phyloP scores from a whole-genome alignment of 345 rosid genomes.

The Populus davidiana region DNA sequence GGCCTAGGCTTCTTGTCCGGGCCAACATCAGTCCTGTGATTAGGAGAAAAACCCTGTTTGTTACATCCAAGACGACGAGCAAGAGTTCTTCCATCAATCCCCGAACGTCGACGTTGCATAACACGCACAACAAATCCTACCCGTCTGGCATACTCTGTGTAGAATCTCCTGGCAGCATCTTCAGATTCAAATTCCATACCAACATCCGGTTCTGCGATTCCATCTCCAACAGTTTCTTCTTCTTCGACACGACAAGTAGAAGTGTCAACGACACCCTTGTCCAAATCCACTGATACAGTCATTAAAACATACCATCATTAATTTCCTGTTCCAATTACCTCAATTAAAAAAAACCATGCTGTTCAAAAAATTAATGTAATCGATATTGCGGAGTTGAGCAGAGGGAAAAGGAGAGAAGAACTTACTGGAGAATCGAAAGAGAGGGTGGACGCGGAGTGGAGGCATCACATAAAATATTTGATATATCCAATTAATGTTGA shows the following conservation, averaged over 20 bases:
- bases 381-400: neutral
- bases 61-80: conserved; percentile 84
- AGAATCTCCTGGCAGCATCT: conserved; percentile 65
- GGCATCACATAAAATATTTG: neutral
- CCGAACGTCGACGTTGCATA: conserved; percentile 81
- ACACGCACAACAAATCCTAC: conserved; percentile 68
- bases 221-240: conserved; percentile 30
- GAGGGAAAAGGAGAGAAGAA: neutral
- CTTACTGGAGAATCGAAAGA: neutral
- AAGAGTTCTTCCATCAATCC: conserved; percentile 70
- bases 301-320: neutral
- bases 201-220: conserved; percentile 53
- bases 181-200: conserved; percentile 84
- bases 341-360: no score
- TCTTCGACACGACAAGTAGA: conserved; percentile 31
- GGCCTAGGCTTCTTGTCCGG: conserved; percentile 54
- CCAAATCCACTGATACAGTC: conserved; percentile 47
- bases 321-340: no score
- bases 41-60: conserved; percentile 76
- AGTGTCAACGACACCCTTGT: conserved; percentile 35
- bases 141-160: conserved; percentile 57
- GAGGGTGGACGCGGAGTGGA: neutral
- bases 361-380: no score
- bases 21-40: conserved; percentile 36
- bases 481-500: no score